phyloP scores from a whole-genome alignment of 2,329 filamentous ascomycete genomes.

The Alternaria hordeiaustralica region DNA sequence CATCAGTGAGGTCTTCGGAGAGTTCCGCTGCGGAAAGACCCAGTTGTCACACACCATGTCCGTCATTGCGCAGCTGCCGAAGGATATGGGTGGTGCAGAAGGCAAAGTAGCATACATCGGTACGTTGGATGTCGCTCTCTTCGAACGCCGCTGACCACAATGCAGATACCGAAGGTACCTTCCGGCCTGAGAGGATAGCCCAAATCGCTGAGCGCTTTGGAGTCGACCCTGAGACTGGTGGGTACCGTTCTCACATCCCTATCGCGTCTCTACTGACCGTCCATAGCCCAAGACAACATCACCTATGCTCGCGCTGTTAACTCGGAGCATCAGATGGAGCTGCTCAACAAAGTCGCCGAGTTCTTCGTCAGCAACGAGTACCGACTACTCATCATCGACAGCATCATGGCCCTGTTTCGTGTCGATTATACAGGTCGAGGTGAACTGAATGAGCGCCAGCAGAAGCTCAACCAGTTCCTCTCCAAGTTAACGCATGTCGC shows the following conservation, averaged over 20 bases:
- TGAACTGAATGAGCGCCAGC: slow-evolving; percentile 71
- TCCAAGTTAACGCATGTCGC: slow-evolving; percentile 69
- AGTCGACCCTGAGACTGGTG: slow-evolving; percentile 48
- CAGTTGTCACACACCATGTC: slow-evolving; percentile 73
- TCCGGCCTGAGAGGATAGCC: slow-evolving; percentile 69
- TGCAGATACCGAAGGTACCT: slow-evolving; percentile 54
- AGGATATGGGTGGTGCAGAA: slow-evolving; percentile 69
- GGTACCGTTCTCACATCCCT: background rate
- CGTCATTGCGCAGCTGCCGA: slow-evolving; percentile 66
- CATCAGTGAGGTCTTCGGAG: slow-evolving; percentile 69
- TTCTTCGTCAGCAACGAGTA: slow-evolving; percentile 69
- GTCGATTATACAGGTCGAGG: slow-evolving; percentile 72
- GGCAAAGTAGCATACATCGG: slow-evolving; percentile 74
- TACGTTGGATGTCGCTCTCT: slow-evolving; percentile 25
- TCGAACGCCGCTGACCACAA: slow-evolving; percentile 7
- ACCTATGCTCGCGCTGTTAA: slow-evolving; percentile 69
- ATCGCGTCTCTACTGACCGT: slow-evolving; percentile 57
- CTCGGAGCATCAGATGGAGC: slow-evolving; percentile 70
- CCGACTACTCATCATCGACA: slow-evolving; percentile 71
- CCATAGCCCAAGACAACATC: slow-evolving; percentile 70
- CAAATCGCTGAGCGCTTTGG: slow-evolving; percentile 72
- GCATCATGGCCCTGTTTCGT: slow-evolving; percentile 73
- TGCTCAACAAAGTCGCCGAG: slow-evolving; percentile 66
- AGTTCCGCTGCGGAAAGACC: slow-evolving; percentile 72
- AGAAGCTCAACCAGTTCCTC: slow-evolving; percentile 70